Evolutionary conservation across 2,329 filamentous ascomycete species (phyloP).

Genomic region (Xylaria sp.): DNA sequence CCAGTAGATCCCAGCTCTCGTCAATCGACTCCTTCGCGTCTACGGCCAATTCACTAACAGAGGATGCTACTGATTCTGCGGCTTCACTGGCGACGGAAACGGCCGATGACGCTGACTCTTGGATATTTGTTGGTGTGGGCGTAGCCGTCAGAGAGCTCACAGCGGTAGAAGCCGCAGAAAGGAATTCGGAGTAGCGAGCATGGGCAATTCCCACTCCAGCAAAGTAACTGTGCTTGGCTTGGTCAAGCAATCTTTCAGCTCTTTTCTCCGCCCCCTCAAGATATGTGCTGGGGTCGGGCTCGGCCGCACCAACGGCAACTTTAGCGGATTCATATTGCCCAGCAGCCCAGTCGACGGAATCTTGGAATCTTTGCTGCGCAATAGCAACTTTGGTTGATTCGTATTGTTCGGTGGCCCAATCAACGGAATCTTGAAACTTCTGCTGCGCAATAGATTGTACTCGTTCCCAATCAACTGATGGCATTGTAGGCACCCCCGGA

Average conservation of each 20-base stretch:
- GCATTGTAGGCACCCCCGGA: constrained; percentile 50
- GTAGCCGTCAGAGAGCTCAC: constrained; percentile 69
- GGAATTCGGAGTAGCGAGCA: constrained; percentile 79
- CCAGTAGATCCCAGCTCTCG: constrained; percentile 69
- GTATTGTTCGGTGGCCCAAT: constrained; percentile 76
- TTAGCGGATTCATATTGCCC: constrained; percentile 75
- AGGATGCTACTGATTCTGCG: constrained; percentile 56
- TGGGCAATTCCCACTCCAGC: constrained; percentile 82
- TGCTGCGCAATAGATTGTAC: constrained; percentile 74
- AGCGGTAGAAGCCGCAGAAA: constrained; percentile 76
- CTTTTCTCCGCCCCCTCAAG: constrained; percentile 50
- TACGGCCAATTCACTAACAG: constrained; percentile 57
- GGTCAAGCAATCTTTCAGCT: constrained; percentile 68
- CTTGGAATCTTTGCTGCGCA: constrained; percentile 72
- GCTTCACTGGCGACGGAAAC: constrained; percentile 61
- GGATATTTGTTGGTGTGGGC: constrained; percentile 67
- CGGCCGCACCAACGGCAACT: constrained; percentile 69
- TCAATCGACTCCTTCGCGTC: constrained; percentile 54
- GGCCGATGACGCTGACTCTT: constrained; percentile 57
- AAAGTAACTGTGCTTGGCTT: constrained; percentile 75
- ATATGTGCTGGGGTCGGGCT: constrained; percentile 66
- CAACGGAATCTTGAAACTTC: constrained; percentile 74
- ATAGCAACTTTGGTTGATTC: constrained; percentile 67
- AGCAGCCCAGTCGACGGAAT: constrained; percentile 76
- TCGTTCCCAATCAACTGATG: constrained; percentile 58